Conservation (phyloP, 2,329 filamentous ascomycete genomes). For the Ophiognomonia clavigignenti-juglandacearum region DNA sequence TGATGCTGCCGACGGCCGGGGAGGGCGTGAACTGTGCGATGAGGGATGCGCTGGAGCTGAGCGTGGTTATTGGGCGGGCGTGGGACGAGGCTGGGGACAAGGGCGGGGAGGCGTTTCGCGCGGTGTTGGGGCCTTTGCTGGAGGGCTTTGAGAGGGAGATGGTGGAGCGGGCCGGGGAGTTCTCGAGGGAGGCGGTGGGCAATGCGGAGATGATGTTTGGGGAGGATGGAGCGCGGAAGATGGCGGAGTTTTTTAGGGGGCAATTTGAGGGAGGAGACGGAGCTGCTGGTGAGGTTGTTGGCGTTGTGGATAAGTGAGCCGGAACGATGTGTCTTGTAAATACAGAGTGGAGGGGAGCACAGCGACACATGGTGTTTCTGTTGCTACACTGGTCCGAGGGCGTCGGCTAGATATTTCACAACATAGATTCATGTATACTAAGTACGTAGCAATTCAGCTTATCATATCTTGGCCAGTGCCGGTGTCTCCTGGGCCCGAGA, state of each 20-base stretch:
- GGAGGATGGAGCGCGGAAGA: constrained; percentile 7
- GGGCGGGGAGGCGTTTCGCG: constrained; percentile 8
- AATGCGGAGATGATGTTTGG: constrained; percentile 16
- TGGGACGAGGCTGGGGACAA: neutral
- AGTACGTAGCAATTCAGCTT: too few relatives aligned
- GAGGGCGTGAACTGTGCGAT: constrained; percentile 51
- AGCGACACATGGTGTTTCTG: too few relatives aligned
- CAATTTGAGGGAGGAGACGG: neutral
- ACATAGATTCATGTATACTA: neutral
- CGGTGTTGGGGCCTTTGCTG: constrained; percentile 17
- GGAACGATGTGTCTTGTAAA: too few relatives aligned
- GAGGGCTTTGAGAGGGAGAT: constrained; percentile 21
- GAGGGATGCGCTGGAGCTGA: constrained; percentile 43
- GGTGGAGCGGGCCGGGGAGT: constrained; percentile 12
- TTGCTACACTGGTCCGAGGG: too few relatives aligned
- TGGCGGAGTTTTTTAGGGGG: constrained; percentile 8
- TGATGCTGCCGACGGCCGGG: constrained; percentile 47
- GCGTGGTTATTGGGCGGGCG: constrained; percentile 23
- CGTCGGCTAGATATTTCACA: too few relatives aligned
- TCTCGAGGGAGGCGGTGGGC: constrained; percentile 13
- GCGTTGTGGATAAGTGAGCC: neutral
- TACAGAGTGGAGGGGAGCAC: too few relatives aligned
- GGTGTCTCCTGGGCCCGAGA: neutral
- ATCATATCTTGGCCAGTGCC: neutral
- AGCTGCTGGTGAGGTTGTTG: neutral